phyloP scores from a whole-genome alignment of 1,284 basidiomycete species.

The Leccinum subrobustum region DNA sequence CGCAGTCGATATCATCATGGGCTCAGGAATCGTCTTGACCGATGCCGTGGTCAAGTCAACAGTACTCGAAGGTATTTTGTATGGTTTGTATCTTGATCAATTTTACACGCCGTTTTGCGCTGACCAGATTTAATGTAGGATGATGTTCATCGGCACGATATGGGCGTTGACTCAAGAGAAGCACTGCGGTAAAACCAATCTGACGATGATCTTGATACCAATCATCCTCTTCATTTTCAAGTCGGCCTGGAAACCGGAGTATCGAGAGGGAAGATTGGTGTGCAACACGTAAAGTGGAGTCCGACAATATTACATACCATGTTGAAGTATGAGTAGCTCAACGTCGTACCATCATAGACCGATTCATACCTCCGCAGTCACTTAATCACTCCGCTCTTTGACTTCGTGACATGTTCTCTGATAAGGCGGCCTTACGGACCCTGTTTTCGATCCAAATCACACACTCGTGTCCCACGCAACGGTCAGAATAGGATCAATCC shows the following conservation, averaged over 20 bases:
- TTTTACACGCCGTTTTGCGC: background rate
- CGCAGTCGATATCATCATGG: background rate
- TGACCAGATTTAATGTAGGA: constrained; percentile 3
- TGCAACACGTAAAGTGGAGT: background rate
- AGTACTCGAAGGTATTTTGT: constrained; percentile 11
- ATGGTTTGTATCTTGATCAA: constrained; percentile 6
- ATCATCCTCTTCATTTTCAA: constrained; percentile 17
- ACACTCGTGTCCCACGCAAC: background rate
- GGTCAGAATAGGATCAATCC: background rate
- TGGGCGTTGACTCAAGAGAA: constrained; percentile 6
- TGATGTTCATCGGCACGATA: constrained; percentile 16
- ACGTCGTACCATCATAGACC: background rate
- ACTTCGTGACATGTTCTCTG: background rate
- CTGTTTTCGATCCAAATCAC: background rate
- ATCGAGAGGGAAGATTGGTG: background rate
- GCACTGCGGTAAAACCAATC: background rate
- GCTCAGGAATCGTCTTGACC: constrained; percentile 15
- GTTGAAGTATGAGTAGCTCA: background rate
- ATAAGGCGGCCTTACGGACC: background rate
- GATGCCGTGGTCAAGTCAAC: constrained; percentile 8
- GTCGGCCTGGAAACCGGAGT: constrained; percentile 5
- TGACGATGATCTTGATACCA: constrained; percentile 1
- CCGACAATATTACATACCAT: background rate
- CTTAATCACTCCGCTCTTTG: background rate
- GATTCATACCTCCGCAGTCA: background rate